Base-by-base conservation (phyloP, 1,284 basidiomycete genomes). In the Taiwanofungus camphoratus region DNA sequence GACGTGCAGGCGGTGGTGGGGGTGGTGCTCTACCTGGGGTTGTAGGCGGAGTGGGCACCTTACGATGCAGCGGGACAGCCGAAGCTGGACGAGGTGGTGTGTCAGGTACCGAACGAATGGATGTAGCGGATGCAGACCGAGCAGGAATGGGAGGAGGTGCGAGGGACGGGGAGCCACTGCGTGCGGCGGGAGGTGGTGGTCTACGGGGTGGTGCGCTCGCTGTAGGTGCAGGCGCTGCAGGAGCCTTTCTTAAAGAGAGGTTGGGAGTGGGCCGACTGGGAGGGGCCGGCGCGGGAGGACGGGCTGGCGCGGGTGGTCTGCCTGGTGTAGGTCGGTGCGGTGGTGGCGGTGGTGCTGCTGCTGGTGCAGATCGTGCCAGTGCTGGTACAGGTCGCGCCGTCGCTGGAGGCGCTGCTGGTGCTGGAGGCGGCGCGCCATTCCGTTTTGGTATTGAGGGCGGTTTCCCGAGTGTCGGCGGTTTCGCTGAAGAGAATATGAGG, bases 371-470 rank as follows among this genome's bases (percentile, higher is more conserved):
- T 23, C 58, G 54, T 33, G 66, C 49, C 22, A 64, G 54, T 36
- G 64, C 50, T 19, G 61, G 53, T 29, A 58, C 55, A 30, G 67
- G 50, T n/a, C n/a, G n/a, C 52, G 2, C 52, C 29, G 4, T 42
- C 19, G 66, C 63, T 5, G 65, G 51, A 21, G 59, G 54, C 32
- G 66, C 49, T 23, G 64, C 55, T 36, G 64, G 50, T 19, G 61
- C 52, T 29, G 59, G 55, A 30, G 67, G 50, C 20, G 65, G 48
- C 20, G 67, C 56, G 3, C 57, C 56, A 41, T 69, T 64, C 31
- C 76, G 70, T 47, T 71, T 77, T 2, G 86, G 82, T 36, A 90
- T 69, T 1, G 73, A 65, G 1, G 87, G 87, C 3, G 86, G 79
- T 57, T 75, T 86, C 11, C 74, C 81, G 1, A 88, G 64, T 32